Evolutionary conservation across 306 rosid genomes (phyloP), one percentile per base, ranked within the genome.

Genomic region (Cucurbita maxima): DNA sequence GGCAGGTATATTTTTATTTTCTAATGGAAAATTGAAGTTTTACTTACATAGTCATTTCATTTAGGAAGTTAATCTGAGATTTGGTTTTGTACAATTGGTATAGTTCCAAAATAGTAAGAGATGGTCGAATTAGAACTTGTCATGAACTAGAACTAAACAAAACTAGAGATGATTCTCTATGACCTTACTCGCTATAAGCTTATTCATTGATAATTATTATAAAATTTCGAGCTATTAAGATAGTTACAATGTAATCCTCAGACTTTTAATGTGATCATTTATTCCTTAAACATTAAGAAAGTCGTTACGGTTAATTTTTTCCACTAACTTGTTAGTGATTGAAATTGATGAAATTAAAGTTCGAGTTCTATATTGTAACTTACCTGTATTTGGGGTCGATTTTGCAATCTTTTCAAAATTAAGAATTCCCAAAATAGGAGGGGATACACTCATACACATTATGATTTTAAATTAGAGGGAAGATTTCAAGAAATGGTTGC

Each of bases 1-100:
- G 1, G 89, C 96, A 84, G 96, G 99, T 89, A 38, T 59, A 53
- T 71, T 73, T 69, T 74, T 20, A 6, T 56, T 68, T 34, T 45
- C 54, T 69, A 16, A 25, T 13, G 57, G 43, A 48, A 69, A 43
- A 12, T 25, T 22, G 12, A 18, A 52, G 15, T 30, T 13, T 45
- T 48, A 36, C 14, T 48, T 12, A 5, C 12, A 41, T 68, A 9
- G 37, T 34, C 34, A 54, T 36, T 44, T 74, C 34, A 53, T 34
- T 58, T 74, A 34, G 69, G 34, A 22, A 45, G 55, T 67, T 41
- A 7, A 15, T 41, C 4, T 36, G 12, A 37, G 48, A 37, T n/a
- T 61, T 37, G 69, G 37, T n/a, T 47, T 45, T 45, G 10, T 67
- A 11, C 19, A 47, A 22, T 68, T 22, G 20, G 57, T 68, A 13